Evolutionary conservation across 345 rosid species (phyloP).

Genomic region (Heritiera fomes): DNA sequence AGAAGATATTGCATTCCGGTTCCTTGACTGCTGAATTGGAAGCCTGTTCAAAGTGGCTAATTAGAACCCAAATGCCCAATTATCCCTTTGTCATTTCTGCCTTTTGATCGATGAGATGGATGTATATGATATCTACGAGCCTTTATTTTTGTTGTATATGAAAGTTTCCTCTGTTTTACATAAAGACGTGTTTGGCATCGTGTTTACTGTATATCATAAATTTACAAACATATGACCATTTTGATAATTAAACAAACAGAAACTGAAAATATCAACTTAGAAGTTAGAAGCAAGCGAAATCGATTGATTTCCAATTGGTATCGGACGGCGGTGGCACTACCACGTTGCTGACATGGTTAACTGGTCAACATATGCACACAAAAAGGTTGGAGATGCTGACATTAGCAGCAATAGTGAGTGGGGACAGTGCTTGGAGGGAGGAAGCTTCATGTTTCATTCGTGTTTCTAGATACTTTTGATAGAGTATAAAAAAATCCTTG

Average conservation of each 20-base stretch:
- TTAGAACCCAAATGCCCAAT: not conserved
- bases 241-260: not conserved
- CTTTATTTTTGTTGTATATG: not conserved
- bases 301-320: no score
- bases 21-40: not conserved
- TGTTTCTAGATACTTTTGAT: not conserved
- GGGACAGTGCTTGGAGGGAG: not conserved
- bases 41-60: not conserved
- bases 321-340: not conserved
- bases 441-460: conserved; percentile 4
- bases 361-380: not conserved
- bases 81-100: no score
- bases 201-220: not conserved
- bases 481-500: not conserved
- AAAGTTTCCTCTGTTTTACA: not conserved
- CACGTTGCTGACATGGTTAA: not conserved
- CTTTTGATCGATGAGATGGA: no score
- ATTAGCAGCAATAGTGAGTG: not conserved
- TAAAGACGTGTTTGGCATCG: not conserved
- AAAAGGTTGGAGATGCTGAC: conserved; percentile 1
- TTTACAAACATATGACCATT: not conserved
- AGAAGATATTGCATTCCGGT: no score
- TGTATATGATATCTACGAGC: not conserved
- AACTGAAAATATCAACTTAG: not conserved
- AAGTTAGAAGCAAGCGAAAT: not conserved